Conservation (phyloP, 2,329 filamentous ascomycete species). For the Trichoderma lentiforme region DNA sequence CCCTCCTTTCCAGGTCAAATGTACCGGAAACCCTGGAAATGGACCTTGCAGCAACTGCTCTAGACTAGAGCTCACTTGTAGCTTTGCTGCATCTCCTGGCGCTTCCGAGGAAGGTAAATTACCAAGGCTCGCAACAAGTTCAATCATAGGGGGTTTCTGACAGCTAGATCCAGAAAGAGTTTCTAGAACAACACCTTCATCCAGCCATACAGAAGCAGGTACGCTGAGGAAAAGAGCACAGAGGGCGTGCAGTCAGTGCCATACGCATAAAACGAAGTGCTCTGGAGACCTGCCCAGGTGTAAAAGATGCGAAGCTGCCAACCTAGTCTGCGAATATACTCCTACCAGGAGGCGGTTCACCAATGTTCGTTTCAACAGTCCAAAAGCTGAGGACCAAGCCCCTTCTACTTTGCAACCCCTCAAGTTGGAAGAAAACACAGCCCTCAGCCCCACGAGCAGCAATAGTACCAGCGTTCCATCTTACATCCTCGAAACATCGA, state of each 20-base stretch:
- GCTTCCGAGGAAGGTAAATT: constrained; percentile 25
- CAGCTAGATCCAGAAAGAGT: constrained; percentile 27
- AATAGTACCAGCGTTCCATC: constrained; percentile 19
- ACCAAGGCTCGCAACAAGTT: neutral
- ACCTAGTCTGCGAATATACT: constrained; percentile 40
- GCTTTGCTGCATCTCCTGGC: constrained; percentile 29
- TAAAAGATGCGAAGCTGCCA: constrained; percentile 35
- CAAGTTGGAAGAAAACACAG: constrained; percentile 19
- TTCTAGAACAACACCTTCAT: constrained; percentile 38
- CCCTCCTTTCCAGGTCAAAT: constrained; percentile 38
- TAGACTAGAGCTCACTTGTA: constrained; percentile 37
- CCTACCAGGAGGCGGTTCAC: constrained; percentile 38
- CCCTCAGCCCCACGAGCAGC: constrained; percentile 23
- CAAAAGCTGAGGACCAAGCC: constrained; percentile 13
- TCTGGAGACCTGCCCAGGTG: constrained; percentile 41
- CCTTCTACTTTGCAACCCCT: constrained; percentile 10
- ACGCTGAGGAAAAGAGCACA: constrained; percentile 41
- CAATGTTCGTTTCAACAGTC: constrained; percentile 29
- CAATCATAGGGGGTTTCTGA: neutral
- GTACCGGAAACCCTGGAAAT: constrained; percentile 35
- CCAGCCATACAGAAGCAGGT: constrained; percentile 42
- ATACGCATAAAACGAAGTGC: constrained; percentile 43
- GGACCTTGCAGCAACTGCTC: constrained; percentile 39
- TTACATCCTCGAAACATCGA: constrained; percentile 26
- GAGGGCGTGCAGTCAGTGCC: constrained; percentile 41